These are phyloP conservation scores for Kwoniella heveanensis DNA, from an alignment of 768 basidiomycete species.

Conservation along the genomic window DNA sequence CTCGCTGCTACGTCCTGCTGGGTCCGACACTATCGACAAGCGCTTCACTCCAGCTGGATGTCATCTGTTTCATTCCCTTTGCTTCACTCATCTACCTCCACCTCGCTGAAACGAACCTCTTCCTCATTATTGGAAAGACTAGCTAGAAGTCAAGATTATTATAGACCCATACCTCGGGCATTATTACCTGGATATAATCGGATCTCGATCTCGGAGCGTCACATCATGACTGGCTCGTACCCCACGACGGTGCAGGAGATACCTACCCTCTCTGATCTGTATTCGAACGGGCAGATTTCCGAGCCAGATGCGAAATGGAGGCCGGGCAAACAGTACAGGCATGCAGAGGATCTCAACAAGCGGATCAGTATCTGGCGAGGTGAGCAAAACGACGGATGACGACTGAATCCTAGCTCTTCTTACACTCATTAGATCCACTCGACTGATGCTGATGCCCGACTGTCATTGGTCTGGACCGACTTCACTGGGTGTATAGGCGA, in stretches of 20 bases:
- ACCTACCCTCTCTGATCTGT: conserved; percentile 40
- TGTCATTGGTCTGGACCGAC: not conserved
- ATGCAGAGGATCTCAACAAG: conserved; percentile 33
- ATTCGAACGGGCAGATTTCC: conserved; percentile 18
- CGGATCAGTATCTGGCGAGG: conserved; percentile 47
- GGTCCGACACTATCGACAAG: no score
- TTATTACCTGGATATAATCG: no score
- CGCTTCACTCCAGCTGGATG: no score
- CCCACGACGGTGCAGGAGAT: conserved; percentile 19
- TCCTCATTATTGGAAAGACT: no score
- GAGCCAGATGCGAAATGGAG: conserved; percentile 6
- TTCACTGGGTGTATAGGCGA: conserved; percentile 31
- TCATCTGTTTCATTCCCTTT: no score
- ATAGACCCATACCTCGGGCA: no score
- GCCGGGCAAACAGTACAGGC: conserved; percentile 5
- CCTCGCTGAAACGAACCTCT: no score
- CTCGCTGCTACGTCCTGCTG: no score
- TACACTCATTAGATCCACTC: no score
- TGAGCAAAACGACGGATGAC: conserved; percentile 17
- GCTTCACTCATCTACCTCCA: no score
- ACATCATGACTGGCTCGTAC: not conserved
- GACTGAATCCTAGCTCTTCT: no score
- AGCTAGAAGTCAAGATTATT: not conserved
- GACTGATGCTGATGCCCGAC: no score
- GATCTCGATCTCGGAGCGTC: not conserved